Evolutionary conservation across 257 asterid genomes (phyloP).

Genomic region (Solanum verrucosum): DNA sequence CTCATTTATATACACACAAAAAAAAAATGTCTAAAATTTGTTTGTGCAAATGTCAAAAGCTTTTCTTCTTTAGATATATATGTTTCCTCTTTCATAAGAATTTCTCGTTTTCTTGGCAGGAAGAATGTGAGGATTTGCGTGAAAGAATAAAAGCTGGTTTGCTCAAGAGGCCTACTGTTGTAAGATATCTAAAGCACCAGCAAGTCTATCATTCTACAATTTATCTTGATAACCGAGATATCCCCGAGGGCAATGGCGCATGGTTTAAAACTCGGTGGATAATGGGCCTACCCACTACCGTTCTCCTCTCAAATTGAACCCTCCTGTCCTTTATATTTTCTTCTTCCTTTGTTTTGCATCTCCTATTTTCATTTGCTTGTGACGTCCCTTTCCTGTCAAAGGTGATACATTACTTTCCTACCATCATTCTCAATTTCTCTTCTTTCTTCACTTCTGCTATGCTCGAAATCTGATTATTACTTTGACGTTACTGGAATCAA

Average conservation of each 20-base stretch:
- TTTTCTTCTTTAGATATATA: not conserved
- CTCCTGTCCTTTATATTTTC: not conserved
- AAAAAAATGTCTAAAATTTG: not conserved
- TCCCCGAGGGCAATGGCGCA: not conserved
- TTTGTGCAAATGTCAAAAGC: not conserved
- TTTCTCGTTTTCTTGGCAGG: conserved; percentile 39
- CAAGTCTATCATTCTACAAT: not conserved
- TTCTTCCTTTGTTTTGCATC: not conserved
- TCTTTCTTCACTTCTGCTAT: not conserved
- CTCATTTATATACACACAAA: not conserved
- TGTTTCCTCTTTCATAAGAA: not conserved
- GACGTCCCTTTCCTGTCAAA: not conserved
- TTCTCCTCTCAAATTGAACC: not conserved
- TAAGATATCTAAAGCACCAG: not conserved
- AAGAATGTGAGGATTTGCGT: conserved; percentile 65
- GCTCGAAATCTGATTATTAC: not conserved
- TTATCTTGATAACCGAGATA: not conserved
- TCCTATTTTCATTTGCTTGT: not conserved
- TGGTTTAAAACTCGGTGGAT: not conserved
- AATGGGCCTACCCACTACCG: not conserved
- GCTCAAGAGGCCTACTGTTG: conserved; percentile 44
- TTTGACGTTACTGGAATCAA: not conserved
- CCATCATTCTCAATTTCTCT: not conserved
- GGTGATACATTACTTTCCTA: not conserved
- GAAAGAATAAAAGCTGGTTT: conserved; percentile 69